phyloP scores from a whole-genome alignment of 345 rosid genomes.

The Hibiscus mutabilis region DNA sequence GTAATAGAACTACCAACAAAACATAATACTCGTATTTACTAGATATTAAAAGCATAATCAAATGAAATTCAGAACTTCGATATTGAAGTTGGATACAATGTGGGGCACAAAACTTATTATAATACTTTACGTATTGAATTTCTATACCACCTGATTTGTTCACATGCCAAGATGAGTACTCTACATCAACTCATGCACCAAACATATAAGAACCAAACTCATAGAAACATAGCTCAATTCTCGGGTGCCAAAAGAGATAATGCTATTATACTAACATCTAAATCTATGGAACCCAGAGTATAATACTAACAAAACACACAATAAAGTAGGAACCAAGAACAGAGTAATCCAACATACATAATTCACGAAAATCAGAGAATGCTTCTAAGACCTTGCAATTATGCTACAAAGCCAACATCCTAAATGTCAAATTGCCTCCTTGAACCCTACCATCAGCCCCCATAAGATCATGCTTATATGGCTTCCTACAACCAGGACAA shows the following conservation, averaged over 20 bases:
- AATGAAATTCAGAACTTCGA: not conserved
- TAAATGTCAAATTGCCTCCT: constrained; percentile 35
- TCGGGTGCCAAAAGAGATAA: constrained; percentile 39
- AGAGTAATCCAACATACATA: not conserved
- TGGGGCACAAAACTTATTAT: constrained; percentile 17
- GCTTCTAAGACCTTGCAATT: constrained; percentile 18
- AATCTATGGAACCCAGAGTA: constrained; percentile 25
- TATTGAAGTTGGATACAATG: not conserved
- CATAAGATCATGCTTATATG: not conserved
- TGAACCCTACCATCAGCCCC: constrained; percentile 15
- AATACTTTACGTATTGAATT: constrained; percentile 33
- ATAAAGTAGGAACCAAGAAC: constrained; percentile 12
- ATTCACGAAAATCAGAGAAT: not conserved
- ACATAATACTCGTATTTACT: not conserved
- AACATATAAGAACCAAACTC: constrained; percentile 41
- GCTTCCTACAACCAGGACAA: not conserved
- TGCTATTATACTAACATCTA: constrained; percentile 51
- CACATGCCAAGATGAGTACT: constrained; percentile 47
- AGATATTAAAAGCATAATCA: not conserved
- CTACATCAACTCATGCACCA: constrained; percentile 64
- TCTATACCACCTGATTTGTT: constrained; percentile 69
- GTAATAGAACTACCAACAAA: not conserved
- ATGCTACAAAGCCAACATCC: not conserved
- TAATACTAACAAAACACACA: constrained; percentile 23
- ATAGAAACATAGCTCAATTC: constrained; percentile 17